Evolutionary conservation across 179 eudicot genomes (phyloP).

Genomic region (Silene coronaria): DNA sequence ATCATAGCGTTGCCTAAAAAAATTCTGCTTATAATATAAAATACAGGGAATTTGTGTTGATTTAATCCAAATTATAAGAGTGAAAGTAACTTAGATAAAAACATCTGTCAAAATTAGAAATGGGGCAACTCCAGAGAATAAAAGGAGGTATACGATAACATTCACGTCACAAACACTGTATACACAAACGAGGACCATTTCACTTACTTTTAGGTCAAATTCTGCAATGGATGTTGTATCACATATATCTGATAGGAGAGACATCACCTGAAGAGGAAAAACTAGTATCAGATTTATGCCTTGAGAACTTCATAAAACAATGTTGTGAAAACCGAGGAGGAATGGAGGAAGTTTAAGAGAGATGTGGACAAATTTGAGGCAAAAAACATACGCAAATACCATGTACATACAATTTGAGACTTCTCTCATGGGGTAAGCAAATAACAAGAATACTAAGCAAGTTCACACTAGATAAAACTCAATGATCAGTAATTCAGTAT

Average conservation of each 20-base stretch:
- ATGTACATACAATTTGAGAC: constrained; percentile 6
- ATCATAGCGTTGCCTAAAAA: not conserved
- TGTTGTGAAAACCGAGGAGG: not conserved
- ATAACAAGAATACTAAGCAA: not conserved
- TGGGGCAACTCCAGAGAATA: not conserved
- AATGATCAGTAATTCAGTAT: not conserved
- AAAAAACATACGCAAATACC: not conserved
- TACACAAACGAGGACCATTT: not conserved
- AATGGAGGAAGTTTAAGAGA: not conserved
- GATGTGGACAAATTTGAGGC: not conserved
- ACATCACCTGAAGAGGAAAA: constrained; percentile 53
- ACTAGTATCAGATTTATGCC: constrained; percentile 8
- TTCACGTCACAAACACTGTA: not conserved
- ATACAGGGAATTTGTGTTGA: not conserved
- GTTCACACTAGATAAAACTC: not conserved
- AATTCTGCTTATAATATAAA: not conserved
- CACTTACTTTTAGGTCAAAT: constrained; percentile 70
- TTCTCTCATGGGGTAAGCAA: not conserved
- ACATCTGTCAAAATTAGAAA: not conserved
- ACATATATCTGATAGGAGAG: constrained; percentile 58
- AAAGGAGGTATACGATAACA: not conserved
- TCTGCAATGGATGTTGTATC: constrained; percentile 74
- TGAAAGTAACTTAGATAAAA: not conserved
- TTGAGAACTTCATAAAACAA: constrained; percentile 11
- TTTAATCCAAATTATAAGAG: not conserved